These are phyloP conservation scores for Erysimum cheiranthoides DNA, from an alignment of 345 rosid species.

Conservation along the genomic window DNA sequence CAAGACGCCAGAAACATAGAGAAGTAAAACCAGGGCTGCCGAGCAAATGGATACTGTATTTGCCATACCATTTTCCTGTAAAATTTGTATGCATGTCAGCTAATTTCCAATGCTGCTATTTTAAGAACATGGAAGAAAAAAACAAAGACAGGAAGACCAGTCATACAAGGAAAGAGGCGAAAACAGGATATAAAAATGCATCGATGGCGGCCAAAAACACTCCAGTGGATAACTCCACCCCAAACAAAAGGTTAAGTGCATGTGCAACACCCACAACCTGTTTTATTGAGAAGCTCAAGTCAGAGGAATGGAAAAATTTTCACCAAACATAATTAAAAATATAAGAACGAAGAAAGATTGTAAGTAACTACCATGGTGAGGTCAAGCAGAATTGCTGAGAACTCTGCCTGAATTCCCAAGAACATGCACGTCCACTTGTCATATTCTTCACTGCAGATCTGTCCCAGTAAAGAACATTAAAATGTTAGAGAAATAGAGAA, in stretches of 20 bases:
- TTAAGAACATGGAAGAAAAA: neutral
- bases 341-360: constrained; percentile 20
- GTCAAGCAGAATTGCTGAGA: constrained; percentile 80
- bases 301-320: constrained; percentile 24
- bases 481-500: constrained; percentile 6
- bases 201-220: constrained; percentile 87
- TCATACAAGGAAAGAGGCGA: constrained; percentile 76
- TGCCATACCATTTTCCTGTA: constrained; percentile 74
- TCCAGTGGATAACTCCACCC: constrained; percentile 81
- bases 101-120: constrained; percentile 22
- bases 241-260: constrained; percentile 85
- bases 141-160: constrained; percentile 9
- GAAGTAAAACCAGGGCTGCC: constrained; percentile 62
- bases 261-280: constrained; percentile 95
- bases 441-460: constrained; percentile 94
- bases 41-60: constrained; percentile 59
- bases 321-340: neutral
- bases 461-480: constrained; percentile 34
- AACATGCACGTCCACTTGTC: constrained; percentile 73
- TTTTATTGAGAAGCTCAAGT: constrained; percentile 41
- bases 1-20: constrained; percentile 75
- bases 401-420: constrained; percentile 84
- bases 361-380: constrained; percentile 70
- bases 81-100: constrained; percentile 27
- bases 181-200: constrained; percentile 81